These are phyloP conservation scores for Tetrapisispora nanseiensis DNA, from an alignment of 805 yeast species.

Conservation along the genomic window DNA sequence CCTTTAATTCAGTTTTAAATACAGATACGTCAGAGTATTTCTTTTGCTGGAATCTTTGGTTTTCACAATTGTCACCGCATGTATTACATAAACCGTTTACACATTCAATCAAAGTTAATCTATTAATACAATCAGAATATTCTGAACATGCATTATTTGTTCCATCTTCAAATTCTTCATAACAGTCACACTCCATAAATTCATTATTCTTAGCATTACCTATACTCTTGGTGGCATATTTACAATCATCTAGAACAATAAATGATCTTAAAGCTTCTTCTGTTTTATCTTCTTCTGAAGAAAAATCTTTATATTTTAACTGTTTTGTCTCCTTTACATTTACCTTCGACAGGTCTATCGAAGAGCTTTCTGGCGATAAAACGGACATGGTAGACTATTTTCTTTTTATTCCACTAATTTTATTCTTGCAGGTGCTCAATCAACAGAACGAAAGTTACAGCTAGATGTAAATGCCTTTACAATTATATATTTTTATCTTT, in stretches of 20 bases:
- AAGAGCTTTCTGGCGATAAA: not conserved
- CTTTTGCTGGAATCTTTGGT: conserved; percentile 76
- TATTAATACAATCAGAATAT: conserved; percentile 80
- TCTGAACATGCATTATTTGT: conserved; percentile 68
- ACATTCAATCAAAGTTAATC: conserved; percentile 90
- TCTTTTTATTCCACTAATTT: too few species aligned
- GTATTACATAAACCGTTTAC: conserved; percentile 48
- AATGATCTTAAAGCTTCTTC: conserved; percentile 59
- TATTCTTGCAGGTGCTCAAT: too few species aligned
- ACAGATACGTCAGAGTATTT: conserved; percentile 72
- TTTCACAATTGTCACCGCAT: conserved; percentile 75
- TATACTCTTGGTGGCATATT: conserved; percentile 49
- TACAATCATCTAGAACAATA: conserved; percentile 44
- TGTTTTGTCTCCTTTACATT: conserved; percentile 5
- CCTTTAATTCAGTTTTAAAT: conserved; percentile 75
- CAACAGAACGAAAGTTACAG: too few species aligned
- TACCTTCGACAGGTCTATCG: too few species aligned
- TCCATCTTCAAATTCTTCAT: conserved; percentile 37
- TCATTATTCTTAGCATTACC: conserved; percentile 65
- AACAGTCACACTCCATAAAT: conserved; percentile 86
- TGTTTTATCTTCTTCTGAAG: conserved; percentile 46
- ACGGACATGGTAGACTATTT: too few species aligned
- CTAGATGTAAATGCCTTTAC: too few species aligned
- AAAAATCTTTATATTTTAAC: conserved; percentile 6
- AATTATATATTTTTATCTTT: too few species aligned